These are phyloP conservation scores for Amylostereum areolatum DNA, from an alignment of 1,284 basidiomycete species.

Conservation along the genomic window DNA sequence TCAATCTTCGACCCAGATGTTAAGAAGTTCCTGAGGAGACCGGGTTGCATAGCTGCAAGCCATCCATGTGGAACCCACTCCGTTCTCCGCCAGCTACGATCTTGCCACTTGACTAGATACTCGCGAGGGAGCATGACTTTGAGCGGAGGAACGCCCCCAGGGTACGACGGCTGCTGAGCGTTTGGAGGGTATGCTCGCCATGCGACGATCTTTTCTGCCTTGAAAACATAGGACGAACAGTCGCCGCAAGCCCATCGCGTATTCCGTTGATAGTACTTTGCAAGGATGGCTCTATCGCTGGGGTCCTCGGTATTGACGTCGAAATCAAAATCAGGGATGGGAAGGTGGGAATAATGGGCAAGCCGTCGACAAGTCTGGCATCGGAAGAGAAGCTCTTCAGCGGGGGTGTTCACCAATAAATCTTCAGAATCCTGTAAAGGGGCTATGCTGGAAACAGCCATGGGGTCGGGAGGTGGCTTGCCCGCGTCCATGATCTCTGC, in stretches of 20 bases:
- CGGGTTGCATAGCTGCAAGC: conserved; percentile 58
- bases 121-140: conserved; percentile 70
- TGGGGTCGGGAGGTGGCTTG: conserved; percentile 16
- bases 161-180: conserved; percentile 44
- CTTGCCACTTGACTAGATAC: conserved; percentile 86
- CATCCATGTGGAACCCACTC: conserved; percentile 91
- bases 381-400: conserved; percentile 61
- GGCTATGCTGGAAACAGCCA: conserved; percentile 5
- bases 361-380: conserved; percentile 77
- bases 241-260: conserved; percentile 75
- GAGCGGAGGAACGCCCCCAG: conserved; percentile 40
- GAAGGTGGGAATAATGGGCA: conserved; percentile 74
- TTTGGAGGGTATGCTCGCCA: conserved; percentile 78
- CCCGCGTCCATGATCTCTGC: conserved; percentile 27
- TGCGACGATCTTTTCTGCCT: conserved; percentile 83
- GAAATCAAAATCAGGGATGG: conserved; percentile 32
- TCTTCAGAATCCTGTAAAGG: background rate
- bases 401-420: conserved; percentile 15
- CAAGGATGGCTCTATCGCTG: conserved; percentile 38
- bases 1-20: conserved; percentile 62
- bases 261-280: conserved; percentile 55
- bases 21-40: conserved; percentile 76
- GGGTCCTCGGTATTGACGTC: conserved; percentile 28
- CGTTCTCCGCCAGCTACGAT: conserved; percentile 68
- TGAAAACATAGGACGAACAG: conserved; percentile 68